A percentile compares a stretch with the other conserved stretches of the same genome.
phyloP scores from a whole-genome alignment of 441 rosid species.

The Populus hybrid region DNA sequence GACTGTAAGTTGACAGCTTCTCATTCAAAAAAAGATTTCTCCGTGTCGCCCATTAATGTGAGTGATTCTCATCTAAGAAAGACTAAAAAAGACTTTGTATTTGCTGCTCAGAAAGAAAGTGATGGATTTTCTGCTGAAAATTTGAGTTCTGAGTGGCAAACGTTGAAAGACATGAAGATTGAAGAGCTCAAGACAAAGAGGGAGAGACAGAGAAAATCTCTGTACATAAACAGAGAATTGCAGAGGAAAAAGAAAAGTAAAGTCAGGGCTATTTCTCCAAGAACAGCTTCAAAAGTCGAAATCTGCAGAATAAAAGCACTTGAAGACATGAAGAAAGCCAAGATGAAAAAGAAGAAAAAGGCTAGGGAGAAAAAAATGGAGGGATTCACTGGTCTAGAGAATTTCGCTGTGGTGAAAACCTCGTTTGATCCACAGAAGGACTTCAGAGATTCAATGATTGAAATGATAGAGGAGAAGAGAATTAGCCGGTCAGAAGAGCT shows the following conservation, averaged over 20 bases:
- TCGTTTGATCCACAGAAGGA: constrained; percentile 70
- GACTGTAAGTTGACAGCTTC: constrained; percentile 14
- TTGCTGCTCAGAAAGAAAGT: constrained; percentile 16
- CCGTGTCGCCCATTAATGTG: constrained; percentile 16
- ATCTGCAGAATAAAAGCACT: constrained; percentile 56
- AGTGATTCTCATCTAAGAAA: constrained; percentile 22
- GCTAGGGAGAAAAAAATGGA: constrained; percentile 33
- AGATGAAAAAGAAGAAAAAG: constrained; percentile 37
- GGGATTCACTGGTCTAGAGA: constrained; percentile 36
- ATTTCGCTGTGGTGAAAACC: constrained; percentile 75
- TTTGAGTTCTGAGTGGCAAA: constrained; percentile 34
- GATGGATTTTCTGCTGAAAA: constrained; percentile 18
- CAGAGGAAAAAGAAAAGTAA: constrained; percentile 42
- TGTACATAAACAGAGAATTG: constrained; percentile 53
- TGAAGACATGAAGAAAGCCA: constrained; percentile 64
- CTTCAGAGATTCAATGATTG: constrained; percentile 85
- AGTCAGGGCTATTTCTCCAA: constrained; percentile 54
- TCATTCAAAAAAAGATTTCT: constrained; percentile 10
- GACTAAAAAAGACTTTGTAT: constrained; percentile 22
- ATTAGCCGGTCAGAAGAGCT: constrained; percentile 63
- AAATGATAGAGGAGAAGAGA: constrained; percentile 76
- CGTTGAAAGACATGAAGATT: constrained; percentile 38
- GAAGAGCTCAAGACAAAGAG: constrained; percentile 43
- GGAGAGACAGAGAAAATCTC: constrained; percentile 69
- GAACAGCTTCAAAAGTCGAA: constrained; percentile 45